phyloP scores from a whole-genome alignment of 371 early-diverging fungal genomes.

The Polyrhizophydium stewartii region DNA sequence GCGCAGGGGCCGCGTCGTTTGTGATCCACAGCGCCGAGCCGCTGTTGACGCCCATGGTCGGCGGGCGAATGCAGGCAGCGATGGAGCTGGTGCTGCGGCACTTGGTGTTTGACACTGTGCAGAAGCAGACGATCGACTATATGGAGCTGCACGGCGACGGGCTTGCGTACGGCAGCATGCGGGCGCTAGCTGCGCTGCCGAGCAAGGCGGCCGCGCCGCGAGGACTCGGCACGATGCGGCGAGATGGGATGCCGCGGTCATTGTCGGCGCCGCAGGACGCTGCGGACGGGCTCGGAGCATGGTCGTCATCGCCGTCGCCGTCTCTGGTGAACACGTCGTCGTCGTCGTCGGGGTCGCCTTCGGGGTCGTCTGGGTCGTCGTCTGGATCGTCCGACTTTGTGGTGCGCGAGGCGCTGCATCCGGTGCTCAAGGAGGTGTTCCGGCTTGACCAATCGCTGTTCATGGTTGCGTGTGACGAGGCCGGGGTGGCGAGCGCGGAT shows the following conservation, averaged over 20 bases:
- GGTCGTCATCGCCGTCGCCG: too few relatives aligned
- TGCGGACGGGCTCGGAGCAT: too few relatives aligned
- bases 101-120: background rate
- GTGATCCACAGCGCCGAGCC: constrained; percentile 1
- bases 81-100: constrained; percentile 3
- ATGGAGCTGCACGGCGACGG: background rate
- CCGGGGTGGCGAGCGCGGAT: background rate
- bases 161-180: constrained; percentile 3
- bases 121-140: constrained; percentile 5
- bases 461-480: background rate
- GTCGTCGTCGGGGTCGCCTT: too few relatives aligned
- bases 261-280: too few relatives aligned
- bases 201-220: too few relatives aligned
- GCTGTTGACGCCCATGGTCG: background rate
- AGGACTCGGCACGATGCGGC: too few relatives aligned
- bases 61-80: background rate
- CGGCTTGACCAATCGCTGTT: constrained; percentile 3
- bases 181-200: background rate
- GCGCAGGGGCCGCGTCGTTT: background rate
- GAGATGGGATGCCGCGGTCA: too few relatives aligned
- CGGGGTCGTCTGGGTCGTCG: too few relatives aligned
- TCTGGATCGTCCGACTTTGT: background rate
- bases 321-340: too few relatives aligned
- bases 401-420: constrained; percentile 1
- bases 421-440: constrained; percentile 3